A percentile compares a stretch with the other conserved stretches of the same genome.
Conservation (phyloP, 2,329 filamentous ascomycete genomes). For the Monosporascus ibericus region DNA sequence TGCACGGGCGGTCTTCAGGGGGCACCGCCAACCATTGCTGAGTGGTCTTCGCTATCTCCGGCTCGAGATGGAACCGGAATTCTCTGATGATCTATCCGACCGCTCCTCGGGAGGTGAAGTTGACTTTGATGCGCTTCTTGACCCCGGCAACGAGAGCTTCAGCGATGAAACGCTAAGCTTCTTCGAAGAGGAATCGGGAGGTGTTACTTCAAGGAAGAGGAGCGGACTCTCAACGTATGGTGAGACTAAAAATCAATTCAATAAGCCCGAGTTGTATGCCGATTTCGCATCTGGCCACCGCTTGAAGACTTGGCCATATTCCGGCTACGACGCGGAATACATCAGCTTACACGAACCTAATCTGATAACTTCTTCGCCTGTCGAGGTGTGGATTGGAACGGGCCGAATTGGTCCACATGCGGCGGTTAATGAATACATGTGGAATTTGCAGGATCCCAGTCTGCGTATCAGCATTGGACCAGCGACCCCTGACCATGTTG, state of each 20-base stretch:
- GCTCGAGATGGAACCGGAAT: constrained; percentile 47
- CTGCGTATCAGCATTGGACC: constrained; percentile 36
- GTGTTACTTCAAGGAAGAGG: constrained; percentile 9
- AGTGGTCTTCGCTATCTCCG: constrained; percentile 46
- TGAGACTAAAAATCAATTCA: not conserved
- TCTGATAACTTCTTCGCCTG: constrained; percentile 21
- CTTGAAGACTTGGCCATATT: constrained; percentile 19
- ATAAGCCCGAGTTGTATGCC: constrained; percentile 9
- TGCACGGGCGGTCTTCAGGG: constrained; percentile 11
- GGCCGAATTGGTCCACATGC: constrained; percentile 24
- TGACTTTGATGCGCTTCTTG: constrained; percentile 38
- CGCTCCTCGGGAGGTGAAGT: constrained; percentile 27
- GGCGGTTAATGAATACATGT: constrained; percentile 43
- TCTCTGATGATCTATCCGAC: constrained; percentile 27
- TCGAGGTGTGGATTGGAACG: constrained; percentile 41
- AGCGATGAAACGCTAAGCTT: constrained; percentile 28
- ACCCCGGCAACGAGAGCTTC: constrained; percentile 32
- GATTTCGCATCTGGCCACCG: constrained; percentile 24
- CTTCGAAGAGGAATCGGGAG: constrained; percentile 29
- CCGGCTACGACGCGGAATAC: constrained; percentile 20
- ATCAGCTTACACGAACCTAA: constrained; percentile 16
- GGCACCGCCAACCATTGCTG: constrained; percentile 37
- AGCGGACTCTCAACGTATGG: not conserved
- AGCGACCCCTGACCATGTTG: constrained; percentile 42
- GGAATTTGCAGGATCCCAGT: constrained; percentile 30